These are phyloP conservation scores for Agapanthus africanus DNA, from an alignment of 106 monocot genomes.

Conservation along the genomic window DNA sequence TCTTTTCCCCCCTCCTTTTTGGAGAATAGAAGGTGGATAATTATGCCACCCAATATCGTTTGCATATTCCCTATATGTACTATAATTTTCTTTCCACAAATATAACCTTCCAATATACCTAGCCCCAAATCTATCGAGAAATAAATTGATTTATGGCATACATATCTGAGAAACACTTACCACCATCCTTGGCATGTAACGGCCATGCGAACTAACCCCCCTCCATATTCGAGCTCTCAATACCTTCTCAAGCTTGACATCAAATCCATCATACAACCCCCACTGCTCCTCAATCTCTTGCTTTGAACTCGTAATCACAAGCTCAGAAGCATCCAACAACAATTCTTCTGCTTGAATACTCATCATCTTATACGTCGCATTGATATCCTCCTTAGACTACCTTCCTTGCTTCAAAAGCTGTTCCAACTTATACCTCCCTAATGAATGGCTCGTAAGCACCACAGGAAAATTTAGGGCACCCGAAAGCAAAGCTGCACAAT, in stretches of 20 bases:
- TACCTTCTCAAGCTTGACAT: conserved; percentile 88
- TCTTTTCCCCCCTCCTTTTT: too few relatives aligned
- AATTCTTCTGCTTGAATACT: conserved; percentile 91
- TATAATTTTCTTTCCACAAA: too few relatives aligned
- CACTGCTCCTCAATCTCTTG: conserved; percentile 99
- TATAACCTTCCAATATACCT: too few relatives aligned
- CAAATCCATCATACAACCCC: conserved; percentile 95
- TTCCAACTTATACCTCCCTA: conserved; percentile 87
- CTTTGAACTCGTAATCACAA: conserved; percentile 88
- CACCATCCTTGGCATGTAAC: conserved; percentile 93
- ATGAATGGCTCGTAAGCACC: conserved; percentile 95
- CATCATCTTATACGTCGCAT: conserved; percentile 94
- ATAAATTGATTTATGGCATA: too few relatives aligned
- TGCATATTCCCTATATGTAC: too few relatives aligned
- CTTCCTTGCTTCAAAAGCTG: conserved; percentile 89
- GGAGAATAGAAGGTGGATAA: too few relatives aligned
- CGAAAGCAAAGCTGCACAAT: conserved; percentile 79
- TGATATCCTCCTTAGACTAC: conserved; percentile 87
- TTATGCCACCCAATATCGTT: too few relatives aligned
- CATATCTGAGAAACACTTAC: conserved; percentile 56
- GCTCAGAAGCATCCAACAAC: conserved; percentile 80
- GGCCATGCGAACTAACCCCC: conserved; percentile 76
- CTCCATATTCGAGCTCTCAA: conserved; percentile 56
- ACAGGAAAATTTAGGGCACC: conserved; percentile 92
- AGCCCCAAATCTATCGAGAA: too few relatives aligned